Base-by-base conservation (phyloP, 306 rosid genomes). In the Datisca glomerata region DNA sequence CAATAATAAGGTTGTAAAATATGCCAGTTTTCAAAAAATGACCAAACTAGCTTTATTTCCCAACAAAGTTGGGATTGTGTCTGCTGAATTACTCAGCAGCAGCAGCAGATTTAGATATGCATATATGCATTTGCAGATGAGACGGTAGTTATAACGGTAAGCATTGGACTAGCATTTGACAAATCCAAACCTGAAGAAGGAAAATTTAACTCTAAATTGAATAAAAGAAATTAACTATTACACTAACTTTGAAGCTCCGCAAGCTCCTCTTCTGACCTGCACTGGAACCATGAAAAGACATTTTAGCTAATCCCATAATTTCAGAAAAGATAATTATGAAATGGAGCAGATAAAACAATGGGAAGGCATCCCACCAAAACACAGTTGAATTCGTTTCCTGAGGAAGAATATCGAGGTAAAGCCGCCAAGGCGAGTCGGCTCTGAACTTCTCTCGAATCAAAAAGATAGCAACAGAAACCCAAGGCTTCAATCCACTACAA, bases 211-310 rank as follows among this genome's bases (percentile, higher is more conserved):
- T 10, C 14, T 6, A 41, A 43, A 52, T 11, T 15, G 27, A 9
- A 41, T 12, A n/a, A 24, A 24, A 69, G 23, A 55, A 23, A 49
- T 49, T 17, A 52, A 40, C 9, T n/a, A n/a, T n/a, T 24, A 39
- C 41, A 67, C 80, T 47, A 63, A 89, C 97, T 94, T 79, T 74
- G 89, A 54, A 83, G 72, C 45, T 83, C 86, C 7, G 65, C 55
- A 27, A 89, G 95, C 89, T 89, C 97, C 72, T 83, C 86, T 75
- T 83, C 95, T 79, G 93, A 89, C 97, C 97, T 89, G 97, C 93
- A 60, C 97, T 77, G 93, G 67, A 87, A 74, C 70, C 79, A 72
- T 50, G 67, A 63, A 72, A 18, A 35, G 23, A 66, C 51, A 71
- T 60, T 41, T 63, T 60, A 71, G 76, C 64, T n/a, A 76, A 74